Conservation (phyloP, 176 grass and related monocot genomes). For the Musa beccarii region DNA sequence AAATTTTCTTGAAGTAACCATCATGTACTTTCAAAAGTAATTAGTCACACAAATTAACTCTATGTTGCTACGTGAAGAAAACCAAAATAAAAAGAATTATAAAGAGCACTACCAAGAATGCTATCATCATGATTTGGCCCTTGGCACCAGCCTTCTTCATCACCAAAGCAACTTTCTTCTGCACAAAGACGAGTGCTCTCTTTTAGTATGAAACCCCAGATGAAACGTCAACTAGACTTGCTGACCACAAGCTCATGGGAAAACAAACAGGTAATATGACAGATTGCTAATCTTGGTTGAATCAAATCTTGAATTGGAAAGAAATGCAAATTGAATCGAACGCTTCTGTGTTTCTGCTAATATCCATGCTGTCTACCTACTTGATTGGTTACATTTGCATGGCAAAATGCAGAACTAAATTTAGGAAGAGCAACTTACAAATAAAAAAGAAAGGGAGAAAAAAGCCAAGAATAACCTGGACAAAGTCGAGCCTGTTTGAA, state of each 20-base stretch:
- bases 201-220: not conserved
- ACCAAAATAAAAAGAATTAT: slow-evolving; percentile 91
- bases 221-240: too few species aligned
- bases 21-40: not conserved
- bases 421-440: not conserved
- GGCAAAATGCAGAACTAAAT: too few species aligned
- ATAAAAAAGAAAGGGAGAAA: not conserved
- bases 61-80: slow-evolving; percentile 47
- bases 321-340: too few species aligned
- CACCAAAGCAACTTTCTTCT: slow-evolving; percentile 96
- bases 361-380: not conserved
- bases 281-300: too few species aligned
- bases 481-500: slow-evolving; percentile 79
- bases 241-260: too few species aligned
- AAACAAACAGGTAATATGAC: too few species aligned
- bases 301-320: too few species aligned
- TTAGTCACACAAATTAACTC: not conserved
- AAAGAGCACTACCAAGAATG: slow-evolving; percentile 75
- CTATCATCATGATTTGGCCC: slow-evolving; percentile 77
- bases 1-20: not conserved
- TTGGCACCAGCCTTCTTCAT: slow-evolving; percentile 80
- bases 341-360: not conserved
- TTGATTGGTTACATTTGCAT: not conserved
- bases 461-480: slow-evolving; percentile 39
- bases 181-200: not conserved